Evolutionary conservation across 2,329 filamentous ascomycete genomes (phyloP).

Genomic region (Cordyceps fumosorosea): DNA sequence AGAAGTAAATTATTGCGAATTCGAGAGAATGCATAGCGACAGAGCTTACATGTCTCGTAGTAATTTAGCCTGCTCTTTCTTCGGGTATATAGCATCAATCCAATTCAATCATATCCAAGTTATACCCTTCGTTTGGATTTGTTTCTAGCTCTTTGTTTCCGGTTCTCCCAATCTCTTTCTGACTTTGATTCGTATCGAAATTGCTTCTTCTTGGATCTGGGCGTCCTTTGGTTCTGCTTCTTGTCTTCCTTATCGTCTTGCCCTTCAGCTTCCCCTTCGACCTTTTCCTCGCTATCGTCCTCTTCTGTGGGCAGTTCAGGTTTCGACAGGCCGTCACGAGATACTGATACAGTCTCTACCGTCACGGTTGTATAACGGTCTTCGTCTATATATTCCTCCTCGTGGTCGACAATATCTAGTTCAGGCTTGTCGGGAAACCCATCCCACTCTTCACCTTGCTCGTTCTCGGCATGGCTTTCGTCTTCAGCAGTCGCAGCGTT

Average conservation of each 20-base stretch:
- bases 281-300: slow-evolving; percentile 24
- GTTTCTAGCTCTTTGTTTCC: slow-evolving; percentile 65
- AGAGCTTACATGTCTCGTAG: slow-evolving; percentile 11
- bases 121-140: slow-evolving; percentile 22
- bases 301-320: slow-evolving; percentile 33
- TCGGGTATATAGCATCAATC: slow-evolving; percentile 12
- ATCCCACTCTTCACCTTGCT: slow-evolving; percentile 52
- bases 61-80: slow-evolving; percentile 11
- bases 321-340: slow-evolving; percentile 64
- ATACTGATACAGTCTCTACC: slow-evolving; percentile 79
- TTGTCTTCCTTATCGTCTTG: neutral
- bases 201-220: slow-evolving; percentile 79
- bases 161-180: slow-evolving; percentile 68
- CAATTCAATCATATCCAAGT: neutral
- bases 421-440: slow-evolving; percentile 52
- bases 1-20: slow-evolving; percentile 9
- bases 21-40: slow-evolving; percentile 10
- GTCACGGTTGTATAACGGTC: slow-evolving; percentile 94
- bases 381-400: slow-evolving; percentile 94
- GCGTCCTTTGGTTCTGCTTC: slow-evolving; percentile 15
- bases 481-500: slow-evolving; percentile 40
- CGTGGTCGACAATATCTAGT: slow-evolving; percentile 59
- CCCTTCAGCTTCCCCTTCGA: slow-evolving; percentile 24
- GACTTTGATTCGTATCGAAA: slow-evolving; percentile 89
- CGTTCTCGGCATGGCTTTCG: slow-evolving; percentile 29